Evolutionary conservation across 2,329 filamentous ascomycete genomes (phyloP).

Genomic region (Fonsecaea erecta): DNA sequence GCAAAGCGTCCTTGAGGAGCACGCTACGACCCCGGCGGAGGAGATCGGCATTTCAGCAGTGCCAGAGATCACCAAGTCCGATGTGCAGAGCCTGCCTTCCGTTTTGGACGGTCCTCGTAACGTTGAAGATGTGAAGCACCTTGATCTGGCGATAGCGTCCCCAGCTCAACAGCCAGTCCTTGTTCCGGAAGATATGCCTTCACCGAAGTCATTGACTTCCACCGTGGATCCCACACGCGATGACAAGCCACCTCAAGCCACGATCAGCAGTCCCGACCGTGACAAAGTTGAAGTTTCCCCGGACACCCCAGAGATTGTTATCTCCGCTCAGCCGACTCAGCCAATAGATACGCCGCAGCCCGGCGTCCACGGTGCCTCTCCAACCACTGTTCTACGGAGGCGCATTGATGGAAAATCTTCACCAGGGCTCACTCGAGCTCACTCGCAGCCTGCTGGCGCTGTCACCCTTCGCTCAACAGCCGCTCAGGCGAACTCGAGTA

Average conservation of each 20-base stretch:
- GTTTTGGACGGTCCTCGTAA: conserved; percentile 38
- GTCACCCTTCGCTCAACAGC: conserved; percentile 42
- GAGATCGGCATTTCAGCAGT: conserved; percentile 9
- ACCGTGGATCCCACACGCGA: neutral
- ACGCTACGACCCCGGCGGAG: conserved; percentile 47
- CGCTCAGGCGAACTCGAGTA: conserved; percentile 28
- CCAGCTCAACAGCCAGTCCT: conserved; percentile 16
- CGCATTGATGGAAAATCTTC: conserved; percentile 43
- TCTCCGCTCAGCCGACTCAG: neutral
- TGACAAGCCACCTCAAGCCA: neutral
- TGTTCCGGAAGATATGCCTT: conserved; percentile 1
- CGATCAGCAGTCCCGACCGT: neutral
- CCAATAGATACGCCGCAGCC: conserved; percentile 7
- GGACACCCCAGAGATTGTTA: neutral
- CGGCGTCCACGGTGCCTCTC: neutral
- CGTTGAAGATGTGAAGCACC: conserved; percentile 62
- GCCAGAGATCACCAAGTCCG: conserved; percentile 25
- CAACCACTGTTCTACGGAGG: conserved; percentile 35
- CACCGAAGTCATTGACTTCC: neutral
- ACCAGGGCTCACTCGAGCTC: conserved; percentile 56
- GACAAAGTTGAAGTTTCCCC: neutral
- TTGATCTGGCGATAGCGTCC: conserved; percentile 59
- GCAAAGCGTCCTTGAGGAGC: conserved; percentile 68
- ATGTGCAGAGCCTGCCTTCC: conserved; percentile 31
- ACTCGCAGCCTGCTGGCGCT: conserved; percentile 55